Percentiles rank a stretch among this genome's conserved stretches.
Conservation (phyloP, 108 stramenopile species). For the Cyclotella cryptica region DNA sequence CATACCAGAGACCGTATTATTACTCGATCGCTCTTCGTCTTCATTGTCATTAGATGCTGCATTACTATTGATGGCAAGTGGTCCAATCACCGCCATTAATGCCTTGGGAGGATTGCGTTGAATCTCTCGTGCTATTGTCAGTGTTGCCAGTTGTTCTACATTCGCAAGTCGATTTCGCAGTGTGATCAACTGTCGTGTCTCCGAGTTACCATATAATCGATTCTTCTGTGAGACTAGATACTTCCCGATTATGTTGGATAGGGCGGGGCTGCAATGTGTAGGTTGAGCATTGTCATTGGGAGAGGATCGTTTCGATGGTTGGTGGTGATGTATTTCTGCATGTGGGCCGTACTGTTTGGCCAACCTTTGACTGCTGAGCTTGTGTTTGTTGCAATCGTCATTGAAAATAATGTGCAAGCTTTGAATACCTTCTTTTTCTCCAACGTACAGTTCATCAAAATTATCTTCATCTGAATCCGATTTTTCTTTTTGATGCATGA, state of each 20-base stretch:
- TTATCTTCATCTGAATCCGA: neutral
- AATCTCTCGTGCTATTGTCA: conserved; percentile 64
- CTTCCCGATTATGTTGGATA: conserved; percentile 51
- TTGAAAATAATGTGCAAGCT: conserved; percentile 53
- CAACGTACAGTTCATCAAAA: conserved; percentile 36
- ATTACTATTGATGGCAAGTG: conserved; percentile 8
- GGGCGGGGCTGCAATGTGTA: conserved; percentile 5
- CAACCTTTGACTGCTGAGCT: conserved; percentile 23
- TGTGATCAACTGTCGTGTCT: conserved; percentile 24
- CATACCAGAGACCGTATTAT: neutral
- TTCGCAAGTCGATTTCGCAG: conserved; percentile 56
- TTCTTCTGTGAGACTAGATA: conserved; percentile 55
- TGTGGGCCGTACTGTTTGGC: conserved; percentile 50
- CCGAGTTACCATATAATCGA: conserved; percentile 14
- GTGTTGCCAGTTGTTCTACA: conserved; percentile 77
- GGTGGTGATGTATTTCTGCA: conserved; percentile 37
- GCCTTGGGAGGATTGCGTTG: conserved; percentile 82
- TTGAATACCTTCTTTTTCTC: conserved; percentile 37
- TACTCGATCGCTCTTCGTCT: too few species aligned
- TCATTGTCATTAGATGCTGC: conserved; percentile 7
- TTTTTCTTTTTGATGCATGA: conserved; percentile 18
- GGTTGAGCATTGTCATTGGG: neutral
- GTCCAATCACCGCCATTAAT: conserved; percentile 86
- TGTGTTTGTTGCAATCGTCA: conserved; percentile 3
- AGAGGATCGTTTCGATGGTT: neutral